Evolutionary conservation across 139 green algal genomes (phyloP).

Genomic region (Coelastrella sp.): DNA sequence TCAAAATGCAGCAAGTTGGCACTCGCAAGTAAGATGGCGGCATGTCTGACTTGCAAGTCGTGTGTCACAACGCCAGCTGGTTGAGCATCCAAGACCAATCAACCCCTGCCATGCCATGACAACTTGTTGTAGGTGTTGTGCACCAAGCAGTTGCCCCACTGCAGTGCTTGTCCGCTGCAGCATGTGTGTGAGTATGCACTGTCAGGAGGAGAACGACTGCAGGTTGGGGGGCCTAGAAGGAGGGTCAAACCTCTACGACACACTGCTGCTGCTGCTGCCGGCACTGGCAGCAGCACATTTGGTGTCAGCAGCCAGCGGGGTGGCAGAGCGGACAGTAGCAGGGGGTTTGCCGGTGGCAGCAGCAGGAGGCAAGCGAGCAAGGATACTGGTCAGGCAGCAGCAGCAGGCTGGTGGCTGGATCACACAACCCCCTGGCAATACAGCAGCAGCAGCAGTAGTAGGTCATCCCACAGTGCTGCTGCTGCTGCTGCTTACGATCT

Average conservation of each 20-base stretch:
- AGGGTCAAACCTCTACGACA: background rate
- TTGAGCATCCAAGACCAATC: too few relatives aligned
- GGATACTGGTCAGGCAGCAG: background rate
- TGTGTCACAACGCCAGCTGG: too few relatives aligned
- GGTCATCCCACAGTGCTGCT: background rate
- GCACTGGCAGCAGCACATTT: background rate
- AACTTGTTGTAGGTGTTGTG: slow-evolving; percentile 56
- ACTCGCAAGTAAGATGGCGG: too few relatives aligned
- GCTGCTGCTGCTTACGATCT: slow-evolving; percentile 3
- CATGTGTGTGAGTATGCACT: slow-evolving; percentile 55
- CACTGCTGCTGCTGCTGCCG: slow-evolving; percentile 14
- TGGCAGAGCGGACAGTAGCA: too few relatives aligned
- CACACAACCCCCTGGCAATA: background rate
- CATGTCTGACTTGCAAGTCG: too few relatives aligned
- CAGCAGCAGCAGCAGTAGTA: slow-evolving; percentile 26
- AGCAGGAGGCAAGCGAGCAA: background rate
- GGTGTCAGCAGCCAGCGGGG: background rate
- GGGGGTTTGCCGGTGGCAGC: background rate
- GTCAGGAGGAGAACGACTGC: slow-evolving; percentile 40
- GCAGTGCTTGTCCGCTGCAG: slow-evolving; percentile 80
- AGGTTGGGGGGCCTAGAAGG: background rate
- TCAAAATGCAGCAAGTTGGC: too few relatives aligned
- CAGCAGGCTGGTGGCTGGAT: background rate
- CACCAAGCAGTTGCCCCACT: slow-evolving; percentile 86
- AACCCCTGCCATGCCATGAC: too few relatives aligned